Base-by-base conservation (phyloP, 306 rosid genomes). In the Quercus ilex region DNA sequence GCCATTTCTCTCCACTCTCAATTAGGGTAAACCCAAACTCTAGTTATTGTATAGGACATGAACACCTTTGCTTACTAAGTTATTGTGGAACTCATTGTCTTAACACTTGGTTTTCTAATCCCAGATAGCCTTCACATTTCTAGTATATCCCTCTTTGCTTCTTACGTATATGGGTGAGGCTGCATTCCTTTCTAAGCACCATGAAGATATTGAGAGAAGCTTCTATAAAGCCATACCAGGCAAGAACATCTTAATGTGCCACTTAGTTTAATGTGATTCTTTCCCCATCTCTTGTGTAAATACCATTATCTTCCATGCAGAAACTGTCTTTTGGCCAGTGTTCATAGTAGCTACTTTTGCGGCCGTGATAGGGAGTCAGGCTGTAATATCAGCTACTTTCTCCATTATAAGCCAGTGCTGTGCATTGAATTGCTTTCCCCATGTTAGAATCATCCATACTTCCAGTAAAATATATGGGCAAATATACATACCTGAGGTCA, bases 161-260 rank as follows among this genome's bases (percentile, higher is more conserved):
- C 86, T 92, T 69, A 88, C 92, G 14, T 92, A 87, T 83, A 87
- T 90, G 92, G 97, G 97, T 12, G 92, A 92, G 87, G 97, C 97
- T 77, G 97, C 97, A 74, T 92, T 79, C 74, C 92, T 92, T 77
- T 87, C 97, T 31, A 88, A 86, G 85, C 89, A 90, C 84, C 91
- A 83, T 63, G 90, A 87, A 60, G 94, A 88, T 79, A 81, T 92
- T 63, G 87, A 90, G 33, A 87, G 88, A 84, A 92, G 97, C 86
- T 92, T 92, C 85, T 88, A 88, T 82, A 84, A 83, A 82, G 86
- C 93, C 76, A 88, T 92, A 75, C 94, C 97, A 75, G 91, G 94
- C 76, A 90, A 85, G 92, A 33, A 72, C 64, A 74, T 73, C 68
- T 55, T 70, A 21, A 41, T 65, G 71, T 71, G 65, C 64, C 55